Base-by-base conservation (phyloP, 441 rosid species). In the Pelargonium citronellum region DNA sequence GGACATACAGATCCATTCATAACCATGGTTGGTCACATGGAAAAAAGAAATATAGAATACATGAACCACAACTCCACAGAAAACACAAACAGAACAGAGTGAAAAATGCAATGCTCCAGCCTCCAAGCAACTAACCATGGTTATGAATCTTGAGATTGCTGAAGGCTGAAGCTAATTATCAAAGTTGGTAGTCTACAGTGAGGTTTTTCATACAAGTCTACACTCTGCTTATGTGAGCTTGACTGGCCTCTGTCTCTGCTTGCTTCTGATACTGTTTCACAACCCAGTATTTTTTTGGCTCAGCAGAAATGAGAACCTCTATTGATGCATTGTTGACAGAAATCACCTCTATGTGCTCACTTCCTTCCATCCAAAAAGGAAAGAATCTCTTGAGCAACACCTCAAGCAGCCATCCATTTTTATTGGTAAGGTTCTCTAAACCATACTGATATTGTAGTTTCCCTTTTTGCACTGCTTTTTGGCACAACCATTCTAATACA, bases 401-500 rank as follows among this genome's bases (percentile, higher is more conserved):
- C 24, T 22, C 24, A 22, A 22, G 24, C 24, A 22, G 24, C 1
- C 24, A 22, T 22, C 24, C 24, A 22, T 22, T 22, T 22, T 22
- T 13, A n/a, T 51, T 51, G 19, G 15, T 51, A 51, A 51, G 20
- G 19, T 55, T 55, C 61, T 19, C 58, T 49, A 5, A 30, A 3
- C 37, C 41, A 37, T 37, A 37, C 58, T 37, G 41, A 4, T 37
- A 37, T 37, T 37, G 41, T 37, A 37, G 41, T 37, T 37, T 5
- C 7, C 41, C 41, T 8, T 37, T 1, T 0, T 37, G 41, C 41
- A 37, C 41, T 51, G 58, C 58, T 51, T 51, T 16, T 15, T 51
- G 58, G 58, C n/a, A 51, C n/a, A 51, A 51, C 19, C 58, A 51
- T 51, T 51, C 58, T 51, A 49, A 49, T 49, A 49, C 15, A n/a